Conservation (phyloP, 1,139 yeast species). For the Yamadazyma songkhlaensis region DNA sequence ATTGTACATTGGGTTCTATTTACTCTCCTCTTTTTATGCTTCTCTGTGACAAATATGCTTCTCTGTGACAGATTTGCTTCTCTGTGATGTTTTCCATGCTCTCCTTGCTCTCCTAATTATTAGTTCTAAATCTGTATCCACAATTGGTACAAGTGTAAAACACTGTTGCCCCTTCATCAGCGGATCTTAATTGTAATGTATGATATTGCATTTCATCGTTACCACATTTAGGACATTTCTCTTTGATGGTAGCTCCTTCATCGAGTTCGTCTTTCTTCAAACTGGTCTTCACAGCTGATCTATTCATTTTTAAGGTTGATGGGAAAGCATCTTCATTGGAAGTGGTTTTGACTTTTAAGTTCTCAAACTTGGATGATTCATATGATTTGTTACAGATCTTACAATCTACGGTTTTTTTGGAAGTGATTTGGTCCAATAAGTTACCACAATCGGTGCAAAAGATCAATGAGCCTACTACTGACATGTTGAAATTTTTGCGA, state of each 20-base stretch:
- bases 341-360: slow-evolving; percentile 80
- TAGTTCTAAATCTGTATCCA: slow-evolving; percentile 91
- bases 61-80: too few species aligned
- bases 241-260: slow-evolving; percentile 95
- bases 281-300: slow-evolving; percentile 86
- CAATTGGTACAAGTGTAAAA: slow-evolving; percentile 94
- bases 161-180: slow-evolving; percentile 97
- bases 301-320: slow-evolving; percentile 71
- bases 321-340: slow-evolving; percentile 94
- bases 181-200: slow-evolving; percentile 92
- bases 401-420: slow-evolving; percentile 53
- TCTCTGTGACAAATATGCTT: too few species aligned
- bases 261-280: slow-evolving; percentile 76
- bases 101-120: too few species aligned
- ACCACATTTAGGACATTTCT: slow-evolving; percentile 96
- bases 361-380: slow-evolving; percentile 59
- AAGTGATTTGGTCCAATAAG: slow-evolving; percentile 67
- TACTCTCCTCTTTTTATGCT: too few species aligned
- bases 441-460: slow-evolving; percentile 95
- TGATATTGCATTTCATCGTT: slow-evolving; percentile 98
- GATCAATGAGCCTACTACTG: slow-evolving; percentile 91
- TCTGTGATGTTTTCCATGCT: too few species aligned
- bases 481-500: slow-evolving; percentile 46
- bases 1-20: too few species aligned
- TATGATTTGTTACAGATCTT: slow-evolving; percentile 63